Conservation (phyloP, 2,329 filamentous ascomycete species). For the Aspergillus sp. region DNA sequence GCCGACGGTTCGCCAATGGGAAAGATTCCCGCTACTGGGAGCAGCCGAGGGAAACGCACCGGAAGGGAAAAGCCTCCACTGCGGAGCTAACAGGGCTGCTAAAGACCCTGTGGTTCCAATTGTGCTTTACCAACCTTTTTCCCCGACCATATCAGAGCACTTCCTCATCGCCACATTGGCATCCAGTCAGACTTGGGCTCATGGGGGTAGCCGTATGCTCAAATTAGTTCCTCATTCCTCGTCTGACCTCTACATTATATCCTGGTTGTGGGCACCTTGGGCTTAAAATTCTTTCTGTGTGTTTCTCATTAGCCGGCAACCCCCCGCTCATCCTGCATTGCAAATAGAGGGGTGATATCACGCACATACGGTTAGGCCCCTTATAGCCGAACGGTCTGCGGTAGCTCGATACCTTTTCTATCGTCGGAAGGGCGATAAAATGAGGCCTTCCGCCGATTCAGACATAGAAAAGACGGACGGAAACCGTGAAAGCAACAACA, state of each 20-base stretch:
- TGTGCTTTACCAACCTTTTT: not conserved
- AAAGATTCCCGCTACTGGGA: not conserved
- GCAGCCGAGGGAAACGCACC: not conserved
- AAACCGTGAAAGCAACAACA: not conserved
- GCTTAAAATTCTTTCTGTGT: not conserved
- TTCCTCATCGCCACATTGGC: not conserved
- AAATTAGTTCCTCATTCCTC: not conserved
- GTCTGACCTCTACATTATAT: not conserved
- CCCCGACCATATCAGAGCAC: not conserved
- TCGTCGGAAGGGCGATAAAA: conserved; percentile 26
- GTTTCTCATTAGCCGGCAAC: not conserved
- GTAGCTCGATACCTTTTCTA: conserved; percentile 4
- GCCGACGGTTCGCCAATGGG: not conserved
- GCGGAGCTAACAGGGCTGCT: conserved; percentile 1
- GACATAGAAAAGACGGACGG: conserved; percentile 17
- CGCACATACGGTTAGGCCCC: not conserved
- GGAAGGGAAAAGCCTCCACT: conserved; percentile 2
- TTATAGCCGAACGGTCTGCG: not conserved
- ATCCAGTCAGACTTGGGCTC: not conserved
- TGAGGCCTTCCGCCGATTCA: conserved; percentile 17
- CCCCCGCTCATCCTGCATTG: not conserved
- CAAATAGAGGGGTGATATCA: not conserved
- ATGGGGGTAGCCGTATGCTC: not conserved
- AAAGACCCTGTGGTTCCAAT: not conserved
- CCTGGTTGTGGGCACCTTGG: not conserved